These are phyloP conservation scores for Diutina siamensis DNA, from an alignment of 1,139 yeast species.

Conservation along the genomic window DNA sequence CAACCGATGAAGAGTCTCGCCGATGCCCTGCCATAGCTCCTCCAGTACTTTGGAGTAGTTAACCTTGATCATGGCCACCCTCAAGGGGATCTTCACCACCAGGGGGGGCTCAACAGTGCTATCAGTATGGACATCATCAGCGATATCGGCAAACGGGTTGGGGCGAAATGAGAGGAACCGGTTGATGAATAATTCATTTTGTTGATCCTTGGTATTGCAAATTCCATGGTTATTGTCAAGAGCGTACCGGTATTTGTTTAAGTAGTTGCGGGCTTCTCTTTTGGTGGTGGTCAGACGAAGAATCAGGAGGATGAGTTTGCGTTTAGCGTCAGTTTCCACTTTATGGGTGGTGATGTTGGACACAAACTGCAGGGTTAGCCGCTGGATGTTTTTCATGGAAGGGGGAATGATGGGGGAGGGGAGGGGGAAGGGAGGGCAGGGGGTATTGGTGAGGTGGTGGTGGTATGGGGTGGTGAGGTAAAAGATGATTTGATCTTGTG, in stretches of 20 bases:
- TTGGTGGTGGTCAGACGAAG: slow-evolving; percentile 67
- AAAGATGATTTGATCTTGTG: too few relatives aligned
- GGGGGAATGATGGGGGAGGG: background rate
- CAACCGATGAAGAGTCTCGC: slow-evolving; percentile 38
- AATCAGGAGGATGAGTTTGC: slow-evolving; percentile 55
- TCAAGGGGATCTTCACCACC: slow-evolving; percentile 24
- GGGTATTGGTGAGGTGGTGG: background rate
- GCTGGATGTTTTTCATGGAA: slow-evolving; percentile 22
- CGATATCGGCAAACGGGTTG: slow-evolving; percentile 20
- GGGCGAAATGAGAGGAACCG: slow-evolving; percentile 24
- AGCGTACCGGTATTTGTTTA: slow-evolving; percentile 45
- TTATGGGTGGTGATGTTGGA: slow-evolving; percentile 29
- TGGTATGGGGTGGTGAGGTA: background rate
- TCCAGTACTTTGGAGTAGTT: slow-evolving; percentile 24
- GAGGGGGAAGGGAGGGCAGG: background rate
- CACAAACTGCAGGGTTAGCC: slow-evolving; percentile 23
- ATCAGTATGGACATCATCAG: slow-evolving; percentile 16
- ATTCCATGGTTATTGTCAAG: slow-evolving; percentile 13
- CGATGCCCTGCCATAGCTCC: slow-evolving; percentile 29
- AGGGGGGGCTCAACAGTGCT: slow-evolving; percentile 17
- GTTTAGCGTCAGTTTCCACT: slow-evolving; percentile 24
- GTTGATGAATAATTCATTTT: slow-evolving; percentile 28
- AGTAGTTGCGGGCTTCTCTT: slow-evolving; percentile 58
- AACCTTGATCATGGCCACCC: slow-evolving; percentile 42
- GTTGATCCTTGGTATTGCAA: slow-evolving; percentile 17